Conservation (phyloP, 2,329 filamentous ascomycete genomes). For the Monilinia vaccinii-corymbosi region DNA sequence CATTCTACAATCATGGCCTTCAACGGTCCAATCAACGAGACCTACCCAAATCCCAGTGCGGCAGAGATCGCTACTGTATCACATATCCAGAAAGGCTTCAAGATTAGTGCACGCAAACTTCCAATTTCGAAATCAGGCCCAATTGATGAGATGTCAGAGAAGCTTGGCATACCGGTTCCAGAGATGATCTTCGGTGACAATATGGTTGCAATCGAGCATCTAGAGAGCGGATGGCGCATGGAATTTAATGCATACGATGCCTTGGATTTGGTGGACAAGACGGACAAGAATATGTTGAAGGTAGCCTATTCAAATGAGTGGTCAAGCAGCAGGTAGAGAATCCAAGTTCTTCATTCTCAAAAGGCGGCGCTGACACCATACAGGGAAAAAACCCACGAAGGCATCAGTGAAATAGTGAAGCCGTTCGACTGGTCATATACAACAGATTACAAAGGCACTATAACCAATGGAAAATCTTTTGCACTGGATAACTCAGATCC, state of each 20-base stretch:
- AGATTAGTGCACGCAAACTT: constrained; percentile 75
- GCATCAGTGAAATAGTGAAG: constrained; percentile 88
- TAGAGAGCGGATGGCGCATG: constrained; percentile 66
- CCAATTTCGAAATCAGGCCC: constrained; percentile 88
- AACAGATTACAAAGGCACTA: constrained; percentile 73
- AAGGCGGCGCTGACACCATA: constrained; percentile 24
- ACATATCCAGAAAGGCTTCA: constrained; percentile 57
- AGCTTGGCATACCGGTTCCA: constrained; percentile 76
- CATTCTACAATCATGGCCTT: constrained; percentile 23
- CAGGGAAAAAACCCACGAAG: constrained; percentile 70
- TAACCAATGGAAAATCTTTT: constrained; percentile 32
- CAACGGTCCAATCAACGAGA: constrained; percentile 36
- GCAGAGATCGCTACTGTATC: constrained; percentile 45
- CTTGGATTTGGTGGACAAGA: constrained; percentile 89
- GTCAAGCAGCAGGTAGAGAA: constrained; percentile 39
- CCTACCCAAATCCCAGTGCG: constrained; percentile 43
- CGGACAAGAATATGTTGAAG: constrained; percentile 79
- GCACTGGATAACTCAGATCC: constrained; percentile 26
- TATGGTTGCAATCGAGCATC: constrained; percentile 64
- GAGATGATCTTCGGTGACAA: constrained; percentile 99
- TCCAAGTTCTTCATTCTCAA: background rate
- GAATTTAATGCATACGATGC: constrained; percentile 80
- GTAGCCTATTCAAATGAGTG: constrained; percentile 89
- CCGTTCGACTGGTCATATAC: constrained; percentile 98
- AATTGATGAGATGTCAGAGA: constrained; percentile 75